Percentiles rank a stretch among this genome's conserved stretches.
These are phyloP conservation scores for Talaromyces liani DNA, from an alignment of 495 filamentous ascomycete species.

Conservation along the genomic window DNA sequence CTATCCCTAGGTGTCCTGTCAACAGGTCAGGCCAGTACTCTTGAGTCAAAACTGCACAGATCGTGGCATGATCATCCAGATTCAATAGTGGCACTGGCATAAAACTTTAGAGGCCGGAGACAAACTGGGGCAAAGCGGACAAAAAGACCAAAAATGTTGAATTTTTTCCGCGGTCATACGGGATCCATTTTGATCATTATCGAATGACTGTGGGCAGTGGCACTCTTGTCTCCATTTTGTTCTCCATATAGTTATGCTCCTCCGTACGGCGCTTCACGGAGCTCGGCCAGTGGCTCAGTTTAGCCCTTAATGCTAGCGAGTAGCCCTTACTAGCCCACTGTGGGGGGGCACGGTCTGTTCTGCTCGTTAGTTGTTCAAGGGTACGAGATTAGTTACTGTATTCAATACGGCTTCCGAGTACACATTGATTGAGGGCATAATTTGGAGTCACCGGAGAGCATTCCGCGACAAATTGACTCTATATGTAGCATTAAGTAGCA, in stretches of 20 bases:
- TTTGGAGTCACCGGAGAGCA: not conserved
- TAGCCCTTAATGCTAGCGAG: conserved; percentile 4
- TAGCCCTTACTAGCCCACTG: conserved; percentile 4
- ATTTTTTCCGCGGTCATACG: not conserved
- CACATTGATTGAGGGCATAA: not conserved
- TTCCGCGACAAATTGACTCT: not conserved
- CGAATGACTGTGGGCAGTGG: not conserved
- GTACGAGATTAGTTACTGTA: not conserved
- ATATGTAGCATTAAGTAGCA: not conserved
- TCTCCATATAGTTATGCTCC: not conserved
- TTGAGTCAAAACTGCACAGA: not conserved
- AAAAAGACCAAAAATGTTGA: not conserved
- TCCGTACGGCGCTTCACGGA: conserved; percentile 1
- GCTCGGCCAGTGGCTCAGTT: not conserved
- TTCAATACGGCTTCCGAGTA: not conserved
- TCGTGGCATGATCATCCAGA: not conserved
- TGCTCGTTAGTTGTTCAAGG: not conserved
- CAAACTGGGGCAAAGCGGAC: not conserved
- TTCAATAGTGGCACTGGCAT: not conserved
- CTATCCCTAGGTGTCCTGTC: not conserved
- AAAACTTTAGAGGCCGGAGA: not conserved
- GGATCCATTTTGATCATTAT: not conserved
- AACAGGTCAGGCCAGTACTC: not conserved
- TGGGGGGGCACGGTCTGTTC: not conserved
- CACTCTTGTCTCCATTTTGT: not conserved